Base-by-base conservation (phyloP, 306 rosid genomes). In the Argentina anserina region DNA sequence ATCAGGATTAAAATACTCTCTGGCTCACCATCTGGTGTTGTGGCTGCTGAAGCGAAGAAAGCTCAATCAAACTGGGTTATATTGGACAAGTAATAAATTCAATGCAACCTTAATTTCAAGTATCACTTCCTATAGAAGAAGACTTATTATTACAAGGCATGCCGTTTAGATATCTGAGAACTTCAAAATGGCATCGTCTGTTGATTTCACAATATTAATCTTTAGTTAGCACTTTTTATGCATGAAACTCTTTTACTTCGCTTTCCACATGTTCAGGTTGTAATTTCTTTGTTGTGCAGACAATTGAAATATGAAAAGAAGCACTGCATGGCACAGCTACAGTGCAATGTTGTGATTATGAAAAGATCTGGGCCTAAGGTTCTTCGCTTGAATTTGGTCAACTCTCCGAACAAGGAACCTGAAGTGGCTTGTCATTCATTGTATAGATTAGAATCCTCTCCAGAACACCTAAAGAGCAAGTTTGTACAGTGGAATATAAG, bases 31-130 rank as follows among this genome's bases (percentile, higher is more conserved):
- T 76, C 77, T 56, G 99, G 97, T 75, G 85, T 65, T 1, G 99
- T 94, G 79, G 96, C 92, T 63, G 83, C 89, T 21, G 97, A 94
- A 82, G 95, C 97, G 73, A 88, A 85, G 88, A 94, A 81, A 87
- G 90, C 84, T 45, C 86, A 84, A 61, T 84, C 99, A 84, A 94
- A 87, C 86, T 94, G 99, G 99, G 91, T 94, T 76, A 87, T 94
- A 71, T 80, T 94, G 86, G 99, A 94, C 63, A 91, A 76, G 99
- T 94, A 91, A 84, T 82, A 68, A 25, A 84, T 69, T 79, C 55
- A 64, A 75, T 34, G 43, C 36, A 37, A 21, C 47, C 49, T 75
- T 56, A 25, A 20, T 65, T 73, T 83, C 70, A 65, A 34, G 45
- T 39, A 41, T 69, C 43, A 77, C 42, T 63, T 60, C 20, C 34